These are phyloP conservation scores for Madurella mycetomatis DNA, from an alignment of 2,329 filamentous ascomycete genomes.

Conservation along the genomic window DNA sequence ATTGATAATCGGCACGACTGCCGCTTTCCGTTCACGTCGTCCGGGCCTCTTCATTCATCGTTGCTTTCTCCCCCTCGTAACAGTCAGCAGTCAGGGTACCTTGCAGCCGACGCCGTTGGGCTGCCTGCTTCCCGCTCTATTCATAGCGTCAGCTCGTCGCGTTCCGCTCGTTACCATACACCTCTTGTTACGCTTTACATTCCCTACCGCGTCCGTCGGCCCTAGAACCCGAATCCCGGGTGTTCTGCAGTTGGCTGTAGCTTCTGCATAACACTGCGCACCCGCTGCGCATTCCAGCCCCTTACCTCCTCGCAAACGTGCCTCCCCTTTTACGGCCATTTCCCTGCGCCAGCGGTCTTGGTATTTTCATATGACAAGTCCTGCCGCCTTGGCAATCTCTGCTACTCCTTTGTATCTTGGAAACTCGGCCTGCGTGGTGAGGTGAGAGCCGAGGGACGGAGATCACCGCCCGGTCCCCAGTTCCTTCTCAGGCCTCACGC, in stretches of 20 bases:
- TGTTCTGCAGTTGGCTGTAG: too few species aligned
- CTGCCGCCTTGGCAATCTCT: conserved; percentile 21
- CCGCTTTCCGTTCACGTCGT: conserved; percentile 13
- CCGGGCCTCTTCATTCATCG: conserved; percentile 11
- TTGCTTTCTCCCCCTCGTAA: not conserved
- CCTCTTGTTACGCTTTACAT: not conserved
- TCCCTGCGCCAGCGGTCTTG: conserved; percentile 7
- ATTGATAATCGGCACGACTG: conserved; percentile 19
- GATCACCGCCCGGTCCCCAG: not conserved
- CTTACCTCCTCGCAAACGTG: not conserved
- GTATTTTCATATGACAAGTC: conserved; percentile 19
- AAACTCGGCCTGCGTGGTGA: too few species aligned
- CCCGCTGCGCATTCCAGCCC: too few species aligned
- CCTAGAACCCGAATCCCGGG: not conserved
- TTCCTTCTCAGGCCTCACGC: too few species aligned
- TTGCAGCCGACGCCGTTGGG: conserved; percentile 1
- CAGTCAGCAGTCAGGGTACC: not conserved
- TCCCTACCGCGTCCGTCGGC: not conserved
- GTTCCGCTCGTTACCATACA: conserved; percentile 13
- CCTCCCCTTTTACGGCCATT: not conserved
- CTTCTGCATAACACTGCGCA: too few species aligned
- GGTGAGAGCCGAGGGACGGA: not conserved
- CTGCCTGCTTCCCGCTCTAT: conserved; percentile 8
- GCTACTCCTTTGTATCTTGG: not conserved
- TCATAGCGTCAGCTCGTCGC: conserved; percentile 13